Percentiles rank a stretch among this genome's conserved stretches.
Evolutionary conservation across 108 stramenopile species (phyloP).

Genomic region (Skeletonema grethae): DNA sequence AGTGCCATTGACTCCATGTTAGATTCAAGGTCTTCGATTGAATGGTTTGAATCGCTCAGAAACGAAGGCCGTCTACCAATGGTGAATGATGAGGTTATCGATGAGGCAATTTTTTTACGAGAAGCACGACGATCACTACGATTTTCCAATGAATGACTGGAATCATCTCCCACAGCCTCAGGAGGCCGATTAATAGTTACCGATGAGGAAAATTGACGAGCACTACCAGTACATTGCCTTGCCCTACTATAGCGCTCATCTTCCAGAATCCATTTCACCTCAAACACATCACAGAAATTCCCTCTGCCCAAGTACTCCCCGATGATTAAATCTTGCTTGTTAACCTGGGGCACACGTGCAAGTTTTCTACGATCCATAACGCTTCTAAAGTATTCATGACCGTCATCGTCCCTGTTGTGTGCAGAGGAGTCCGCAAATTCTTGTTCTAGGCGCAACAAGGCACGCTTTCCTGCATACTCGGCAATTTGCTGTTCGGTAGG

Average conservation of each 20-base stretch:
- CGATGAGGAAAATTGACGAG: not conserved
- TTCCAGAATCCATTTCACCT: conserved; percentile 26
- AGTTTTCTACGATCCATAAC: conserved; percentile 37
- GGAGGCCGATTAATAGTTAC: not conserved
- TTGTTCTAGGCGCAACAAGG: conserved; percentile 28
- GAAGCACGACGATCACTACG: no score
- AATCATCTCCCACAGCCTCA: not conserved
- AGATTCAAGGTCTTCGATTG: not conserved
- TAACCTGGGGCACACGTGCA: conserved; percentile 29
- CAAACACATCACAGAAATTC: conserved; percentile 46
- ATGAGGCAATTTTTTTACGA: not conserved
- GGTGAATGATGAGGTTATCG: not conserved
- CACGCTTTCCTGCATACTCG: conserved; percentile 38
- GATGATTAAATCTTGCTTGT: conserved; percentile 32
- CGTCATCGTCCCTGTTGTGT: not conserved
- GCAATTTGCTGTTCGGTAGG: conserved; percentile 34
- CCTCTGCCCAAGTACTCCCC: conserved; percentile 41
- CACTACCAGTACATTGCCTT: conserved; percentile 1
- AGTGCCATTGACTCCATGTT: not conserved
- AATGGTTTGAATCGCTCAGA: not conserved
- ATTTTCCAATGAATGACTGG: not conserved
- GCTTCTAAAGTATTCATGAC: conserved; percentile 4
- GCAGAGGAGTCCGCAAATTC: conserved; percentile 17
- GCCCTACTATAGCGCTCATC: not conserved
- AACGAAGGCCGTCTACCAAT: no score